phyloP scores from a whole-genome alignment of 1,284 basidiomycete genomes.

The Rhodotorula sp. region DNA sequence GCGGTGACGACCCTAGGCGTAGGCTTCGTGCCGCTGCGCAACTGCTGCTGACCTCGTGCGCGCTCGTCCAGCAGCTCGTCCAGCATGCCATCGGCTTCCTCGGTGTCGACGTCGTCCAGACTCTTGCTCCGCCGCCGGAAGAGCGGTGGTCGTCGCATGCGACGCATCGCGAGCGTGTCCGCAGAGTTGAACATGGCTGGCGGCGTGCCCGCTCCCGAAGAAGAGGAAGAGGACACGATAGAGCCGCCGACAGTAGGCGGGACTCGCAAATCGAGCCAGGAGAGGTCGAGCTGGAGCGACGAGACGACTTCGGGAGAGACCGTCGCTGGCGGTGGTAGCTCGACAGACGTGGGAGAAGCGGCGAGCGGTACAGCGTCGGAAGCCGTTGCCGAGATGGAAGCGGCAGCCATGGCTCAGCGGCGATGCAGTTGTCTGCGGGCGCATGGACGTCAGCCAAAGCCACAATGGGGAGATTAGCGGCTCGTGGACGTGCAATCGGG shows the following conservation, averaged over 20 bases:
- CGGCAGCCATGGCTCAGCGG: no score
- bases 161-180: slow-evolving; percentile 28
- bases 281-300: slow-evolving; percentile 16
- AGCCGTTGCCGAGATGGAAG: no score
- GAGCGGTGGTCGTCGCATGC: slow-evolving; percentile 16
- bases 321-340: neutral
- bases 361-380: neutral
- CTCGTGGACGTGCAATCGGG: no score
- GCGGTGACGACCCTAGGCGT: neutral
- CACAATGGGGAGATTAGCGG: no score
- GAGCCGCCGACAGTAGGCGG: neutral
- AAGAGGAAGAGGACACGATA: neutral
- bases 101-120: slow-evolving; percentile 22
- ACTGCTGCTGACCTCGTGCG: neutral
- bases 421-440: no score
- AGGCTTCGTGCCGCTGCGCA: no score
- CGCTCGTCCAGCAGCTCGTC: slow-evolving; percentile 1
- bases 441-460: no score
- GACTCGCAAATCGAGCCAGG: slow-evolving; percentile 9
- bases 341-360: neutral
- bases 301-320: slow-evolving; percentile 8
- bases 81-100: neutral
- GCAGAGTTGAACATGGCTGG: neutral
- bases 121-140: slow-evolving; percentile 25
- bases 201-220: neutral